A percentile compares a stretch with the other conserved stretches of the same genome.
These are phyloP conservation scores for Penicillium hesseltinei DNA, from an alignment of 2,329 filamentous ascomycete genomes.

Conservation along the genomic window DNA sequence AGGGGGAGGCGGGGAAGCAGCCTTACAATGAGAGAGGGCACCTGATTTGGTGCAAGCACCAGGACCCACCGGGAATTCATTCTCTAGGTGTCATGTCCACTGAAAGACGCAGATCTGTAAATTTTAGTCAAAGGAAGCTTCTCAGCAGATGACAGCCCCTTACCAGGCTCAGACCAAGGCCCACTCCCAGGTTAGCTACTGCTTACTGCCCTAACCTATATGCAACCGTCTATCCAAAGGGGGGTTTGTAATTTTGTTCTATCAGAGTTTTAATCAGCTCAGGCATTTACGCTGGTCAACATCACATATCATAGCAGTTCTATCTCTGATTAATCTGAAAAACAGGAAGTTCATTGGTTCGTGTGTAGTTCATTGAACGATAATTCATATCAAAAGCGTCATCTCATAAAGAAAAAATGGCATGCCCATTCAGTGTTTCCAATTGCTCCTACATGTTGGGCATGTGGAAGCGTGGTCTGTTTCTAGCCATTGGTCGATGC, in stretches of 20 bases:
- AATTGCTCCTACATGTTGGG: constrained; percentile 17
- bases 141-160: too few relatives aligned
- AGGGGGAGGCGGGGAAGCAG: too few relatives aligned
- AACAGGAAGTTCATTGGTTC: background rate
- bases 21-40: too few relatives aligned
- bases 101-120: too few relatives aligned
- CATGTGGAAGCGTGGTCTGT: constrained; percentile 9
- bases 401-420: background rate
- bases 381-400: background rate
- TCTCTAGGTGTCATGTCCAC: too few relatives aligned
- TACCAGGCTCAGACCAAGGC: too few relatives aligned
- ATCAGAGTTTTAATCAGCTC: background rate
- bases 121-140: too few relatives aligned
- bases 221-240: background rate
- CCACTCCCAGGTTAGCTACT: background rate
- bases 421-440: constrained; percentile 1
- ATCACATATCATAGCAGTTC: too few relatives aligned
- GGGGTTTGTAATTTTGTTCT: background rate
- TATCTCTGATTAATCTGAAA: too few relatives aligned
- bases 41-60: too few relatives aligned
- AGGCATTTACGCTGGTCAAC: background rate
- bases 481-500: constrained; percentile 20
- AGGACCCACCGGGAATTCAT: too few relatives aligned
- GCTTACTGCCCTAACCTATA: background rate
- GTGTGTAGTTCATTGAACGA: background rate